These are phyloP conservation scores for Wickerhamomyces hampshirensis DNA, from an alignment of 805 yeast species.

Conservation along the genomic window DNA sequence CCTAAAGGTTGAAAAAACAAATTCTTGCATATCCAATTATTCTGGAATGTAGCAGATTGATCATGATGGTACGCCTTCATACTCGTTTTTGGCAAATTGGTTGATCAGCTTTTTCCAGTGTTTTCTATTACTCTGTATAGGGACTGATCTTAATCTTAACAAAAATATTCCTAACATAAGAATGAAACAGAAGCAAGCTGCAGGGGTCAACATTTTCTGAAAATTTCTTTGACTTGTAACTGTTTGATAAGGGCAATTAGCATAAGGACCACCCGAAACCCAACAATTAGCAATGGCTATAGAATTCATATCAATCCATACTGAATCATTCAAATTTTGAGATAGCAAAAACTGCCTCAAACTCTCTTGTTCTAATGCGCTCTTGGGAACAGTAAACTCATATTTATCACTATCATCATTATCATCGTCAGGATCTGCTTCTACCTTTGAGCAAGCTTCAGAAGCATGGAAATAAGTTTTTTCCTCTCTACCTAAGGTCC, in stretches of 20 bases:
- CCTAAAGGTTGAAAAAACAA: no score
- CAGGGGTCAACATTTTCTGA: constrained; percentile 60
- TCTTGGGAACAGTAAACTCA: constrained; percentile 42
- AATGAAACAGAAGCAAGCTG: constrained; percentile 51
- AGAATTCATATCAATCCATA: constrained; percentile 84
- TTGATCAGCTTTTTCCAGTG: constrained; percentile 57
- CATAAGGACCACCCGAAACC: constrained; percentile 78
- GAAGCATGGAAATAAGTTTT: constrained; percentile 40
- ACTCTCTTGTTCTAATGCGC: constrained; percentile 41
- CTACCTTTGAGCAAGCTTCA: constrained; percentile 24
- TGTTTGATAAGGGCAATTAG: constrained; percentile 71
- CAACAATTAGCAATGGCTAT: constrained; percentile 72
- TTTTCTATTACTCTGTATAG: constrained; percentile 66
- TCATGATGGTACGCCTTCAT: constrained; percentile 84
- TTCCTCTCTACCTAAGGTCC: constrained; percentile 35
- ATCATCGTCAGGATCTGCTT: background rate
- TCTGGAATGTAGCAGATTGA: background rate
- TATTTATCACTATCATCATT: constrained; percentile 26
- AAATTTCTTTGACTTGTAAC: constrained; percentile 52
- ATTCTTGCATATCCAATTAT: no score
- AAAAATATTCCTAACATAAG: constrained; percentile 42
- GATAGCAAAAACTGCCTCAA: constrained; percentile 19
- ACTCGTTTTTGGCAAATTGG: constrained; percentile 55
- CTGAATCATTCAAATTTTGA: constrained; percentile 22
- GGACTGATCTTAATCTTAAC: constrained; percentile 55